Percentiles rank a stretch among this genome's conserved stretches.
These are phyloP conservation scores for Sugiyamaella grinbergsii DNA, from an alignment of 1,139 yeast genomes.

Conservation along the genomic window DNA sequence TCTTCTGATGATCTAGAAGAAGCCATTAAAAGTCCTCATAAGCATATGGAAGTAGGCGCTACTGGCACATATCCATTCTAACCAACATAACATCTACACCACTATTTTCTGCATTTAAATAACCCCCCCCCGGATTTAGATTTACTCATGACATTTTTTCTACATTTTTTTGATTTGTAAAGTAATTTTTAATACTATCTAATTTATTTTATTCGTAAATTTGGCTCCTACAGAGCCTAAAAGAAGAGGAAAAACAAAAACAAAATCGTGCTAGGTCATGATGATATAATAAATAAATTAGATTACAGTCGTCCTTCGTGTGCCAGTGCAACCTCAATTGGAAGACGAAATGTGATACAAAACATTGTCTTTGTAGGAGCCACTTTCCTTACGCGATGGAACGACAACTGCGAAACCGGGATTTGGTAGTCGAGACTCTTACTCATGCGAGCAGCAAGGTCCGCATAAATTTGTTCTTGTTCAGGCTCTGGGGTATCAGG, in stretches of 20 bases:
- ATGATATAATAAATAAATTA: too few species aligned
- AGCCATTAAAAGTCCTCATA: slow-evolving; percentile 14
- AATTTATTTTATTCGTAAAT: too few species aligned
- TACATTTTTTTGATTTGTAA: background rate
- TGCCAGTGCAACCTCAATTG: slow-evolving; percentile 65
- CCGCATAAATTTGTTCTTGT: slow-evolving; percentile 59
- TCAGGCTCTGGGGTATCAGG: slow-evolving; percentile 72
- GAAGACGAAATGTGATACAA: slow-evolving; percentile 79
- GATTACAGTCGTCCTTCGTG: background rate
- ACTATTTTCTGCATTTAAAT: slow-evolving; percentile 2
- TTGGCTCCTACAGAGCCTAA: background rate
- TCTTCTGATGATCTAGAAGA: slow-evolving; percentile 9
- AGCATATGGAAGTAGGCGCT: slow-evolving; percentile 13
- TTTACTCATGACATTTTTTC: background rate
- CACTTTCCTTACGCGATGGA: slow-evolving; percentile 88
- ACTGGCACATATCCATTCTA: slow-evolving; percentile 2
- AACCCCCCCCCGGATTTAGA: too few species aligned
- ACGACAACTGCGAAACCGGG: slow-evolving; percentile 49
- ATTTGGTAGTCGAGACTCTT: slow-evolving; percentile 54
- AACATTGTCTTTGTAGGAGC: slow-evolving; percentile 98
- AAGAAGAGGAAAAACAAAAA: background rate
- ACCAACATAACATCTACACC: background rate
- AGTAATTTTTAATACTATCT: background rate
- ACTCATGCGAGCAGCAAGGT: slow-evolving; percentile 65
- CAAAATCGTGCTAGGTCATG: too few species aligned